Evolutionary conservation across 1,139 yeast genomes (phyloP).

Genomic region (Pichia sp.): DNA sequence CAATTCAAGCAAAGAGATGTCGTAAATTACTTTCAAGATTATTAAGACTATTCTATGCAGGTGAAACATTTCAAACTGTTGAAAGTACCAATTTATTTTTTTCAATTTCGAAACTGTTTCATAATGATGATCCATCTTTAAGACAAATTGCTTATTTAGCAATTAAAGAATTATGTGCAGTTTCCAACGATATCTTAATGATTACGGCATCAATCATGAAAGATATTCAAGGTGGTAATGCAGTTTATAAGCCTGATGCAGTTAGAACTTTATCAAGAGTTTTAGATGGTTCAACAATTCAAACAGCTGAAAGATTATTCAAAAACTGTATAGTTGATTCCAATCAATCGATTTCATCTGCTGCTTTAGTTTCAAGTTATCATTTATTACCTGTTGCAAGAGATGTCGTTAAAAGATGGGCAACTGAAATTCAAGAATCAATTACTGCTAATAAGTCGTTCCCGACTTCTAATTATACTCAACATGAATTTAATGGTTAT

Average conservation of each 20-base stretch:
- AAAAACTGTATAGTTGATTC: conserved; percentile 89
- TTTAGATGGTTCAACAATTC: conserved; percentile 86
- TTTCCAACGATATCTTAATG: conserved; percentile 92
- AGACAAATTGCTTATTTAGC: conserved; percentile 93
- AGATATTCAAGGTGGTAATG: conserved; percentile 87
- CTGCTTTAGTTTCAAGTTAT: conserved; percentile 87
- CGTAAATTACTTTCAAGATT: conserved; percentile 70
- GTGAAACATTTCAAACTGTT: conserved; percentile 79
- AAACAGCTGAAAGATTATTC: conserved; percentile 88
- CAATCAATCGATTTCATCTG: conserved; percentile 82
- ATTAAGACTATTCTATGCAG: conserved; percentile 66
- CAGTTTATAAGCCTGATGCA: conserved; percentile 87
- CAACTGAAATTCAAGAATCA: conserved; percentile 89
- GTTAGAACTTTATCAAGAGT: conserved; percentile 87
- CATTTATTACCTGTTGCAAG: conserved; percentile 84
- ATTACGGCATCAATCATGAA: conserved; percentile 97
- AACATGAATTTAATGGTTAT: conserved; percentile 49
- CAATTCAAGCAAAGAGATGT: conserved; percentile 82
- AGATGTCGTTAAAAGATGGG: conserved; percentile 88
- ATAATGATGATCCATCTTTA: conserved; percentile 82
- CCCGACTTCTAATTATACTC: conserved; percentile 49
- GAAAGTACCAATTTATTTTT: conserved; percentile 93
- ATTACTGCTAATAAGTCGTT: conserved; percentile 62
- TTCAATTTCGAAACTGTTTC: conserved; percentile 89
- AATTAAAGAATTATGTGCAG: conserved; percentile 78